phyloP scores from a whole-genome alignment of 495 filamentous ascomycete species.

The Cercophora sp. region DNA sequence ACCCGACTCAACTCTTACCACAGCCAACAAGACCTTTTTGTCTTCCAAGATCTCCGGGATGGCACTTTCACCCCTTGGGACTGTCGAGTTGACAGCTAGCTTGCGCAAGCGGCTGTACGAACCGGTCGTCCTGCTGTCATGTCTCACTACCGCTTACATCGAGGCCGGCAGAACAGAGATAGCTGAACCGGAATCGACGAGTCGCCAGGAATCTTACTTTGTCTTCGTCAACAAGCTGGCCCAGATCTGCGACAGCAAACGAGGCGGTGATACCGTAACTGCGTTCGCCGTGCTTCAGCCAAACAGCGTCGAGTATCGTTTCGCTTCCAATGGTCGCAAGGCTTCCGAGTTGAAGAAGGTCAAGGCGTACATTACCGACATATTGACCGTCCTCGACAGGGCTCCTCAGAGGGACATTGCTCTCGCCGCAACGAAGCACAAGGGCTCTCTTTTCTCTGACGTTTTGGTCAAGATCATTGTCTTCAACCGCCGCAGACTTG shows the following conservation, averaged over 20 bases:
- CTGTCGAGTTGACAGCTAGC: constrained; percentile 8
- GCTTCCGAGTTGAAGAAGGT: not conserved
- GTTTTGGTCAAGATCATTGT: not conserved
- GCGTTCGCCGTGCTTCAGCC: constrained; percentile 19
- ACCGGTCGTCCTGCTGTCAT: constrained; percentile 13
- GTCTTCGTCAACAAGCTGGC: constrained; percentile 27
- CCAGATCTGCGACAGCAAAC: constrained; percentile 24
- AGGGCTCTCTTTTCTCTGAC: not conserved
- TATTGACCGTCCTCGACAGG: constrained; percentile 8
- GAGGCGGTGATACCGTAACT: constrained; percentile 15
- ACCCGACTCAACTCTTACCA: too few species aligned
- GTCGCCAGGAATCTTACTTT: too few species aligned
- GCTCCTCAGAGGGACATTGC: not conserved
- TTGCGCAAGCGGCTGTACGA: constrained; percentile 22
- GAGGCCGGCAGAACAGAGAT: not conserved
- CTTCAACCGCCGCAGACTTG: constrained; percentile 16
- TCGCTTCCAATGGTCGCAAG: constrained; percentile 21
- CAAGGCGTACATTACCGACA: not conserved
- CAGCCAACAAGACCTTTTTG: too few species aligned
- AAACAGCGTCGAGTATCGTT: constrained; percentile 20
- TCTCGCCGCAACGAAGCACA: not conserved
- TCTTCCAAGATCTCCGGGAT: not conserved
- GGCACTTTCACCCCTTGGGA: not conserved
- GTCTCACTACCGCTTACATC: constrained; percentile 4
- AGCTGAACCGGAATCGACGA: constrained; percentile 8